A percentile compares a stretch with the other conserved stretches of the same genome.
phyloP scores from a whole-genome alignment of 164 flowering plant genomes.

The Tetracentron sinense region DNA sequence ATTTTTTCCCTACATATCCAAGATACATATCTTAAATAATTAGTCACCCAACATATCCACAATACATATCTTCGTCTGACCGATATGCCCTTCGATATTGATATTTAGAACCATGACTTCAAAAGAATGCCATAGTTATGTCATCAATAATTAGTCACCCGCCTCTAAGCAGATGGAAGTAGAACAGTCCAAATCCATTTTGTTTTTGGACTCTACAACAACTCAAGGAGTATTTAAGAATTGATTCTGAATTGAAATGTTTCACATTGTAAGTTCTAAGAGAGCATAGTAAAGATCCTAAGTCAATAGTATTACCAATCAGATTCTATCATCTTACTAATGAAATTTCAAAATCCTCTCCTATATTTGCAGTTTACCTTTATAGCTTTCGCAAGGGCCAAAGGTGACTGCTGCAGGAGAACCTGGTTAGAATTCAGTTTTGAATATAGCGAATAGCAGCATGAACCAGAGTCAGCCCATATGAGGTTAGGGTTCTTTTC shows the following conservation, averaged over 20 bases:
- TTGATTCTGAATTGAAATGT: not conserved
- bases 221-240: too few species aligned
- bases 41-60: too few species aligned
- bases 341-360: not conserved
- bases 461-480: constrained; percentile 80
- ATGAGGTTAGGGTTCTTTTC: constrained; percentile 32
- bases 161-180: too few species aligned
- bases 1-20: too few species aligned
- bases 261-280: not conserved
- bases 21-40: too few species aligned
- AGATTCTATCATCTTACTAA: not conserved
- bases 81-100: too few species aligned
- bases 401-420: constrained; percentile 73
- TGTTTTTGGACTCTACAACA: too few species aligned
- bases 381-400: constrained; percentile 89
- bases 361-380: constrained; percentile 46
- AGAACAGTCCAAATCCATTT: too few species aligned
- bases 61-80: too few species aligned
- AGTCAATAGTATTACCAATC: not conserved
- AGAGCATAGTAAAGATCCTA: not conserved
- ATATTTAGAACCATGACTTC: too few species aligned
- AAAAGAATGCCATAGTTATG: too few species aligned
- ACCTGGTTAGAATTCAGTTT: constrained; percentile 61
- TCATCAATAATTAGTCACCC: too few species aligned
- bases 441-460: constrained; percentile 86